Evolutionary conservation across 2,329 filamentous ascomycete species (phyloP).

Genomic region (Monilinia polystroma): DNA sequence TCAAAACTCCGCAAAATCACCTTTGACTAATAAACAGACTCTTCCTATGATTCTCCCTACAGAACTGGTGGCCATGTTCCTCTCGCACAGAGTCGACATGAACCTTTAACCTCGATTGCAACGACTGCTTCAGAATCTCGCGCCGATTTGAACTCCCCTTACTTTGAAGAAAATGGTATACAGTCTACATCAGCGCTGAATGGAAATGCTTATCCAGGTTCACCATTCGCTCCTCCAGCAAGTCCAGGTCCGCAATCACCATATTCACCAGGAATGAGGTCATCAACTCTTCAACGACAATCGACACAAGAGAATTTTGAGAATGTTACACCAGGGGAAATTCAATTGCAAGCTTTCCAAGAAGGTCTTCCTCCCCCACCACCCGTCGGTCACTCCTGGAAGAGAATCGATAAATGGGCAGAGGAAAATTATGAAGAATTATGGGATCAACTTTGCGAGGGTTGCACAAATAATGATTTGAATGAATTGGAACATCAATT

Average conservation of each 20-base stretch:
- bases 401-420: slow-evolving; percentile 87
- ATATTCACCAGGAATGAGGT: slow-evolving; percentile 88
- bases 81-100: slow-evolving; percentile 76
- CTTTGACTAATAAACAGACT: slow-evolving; percentile 59
- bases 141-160: slow-evolving; percentile 75
- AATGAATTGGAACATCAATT: slow-evolving; percentile 96
- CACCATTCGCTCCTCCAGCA: slow-evolving; percentile 42
- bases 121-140: slow-evolving; percentile 85
- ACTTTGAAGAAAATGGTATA: slow-evolving; percentile 68
- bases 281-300: slow-evolving; percentile 65
- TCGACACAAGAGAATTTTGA: slow-evolving; percentile 67
- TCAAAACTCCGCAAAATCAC: background rate
- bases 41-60: slow-evolving; percentile 88
- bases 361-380: slow-evolving; percentile 89
- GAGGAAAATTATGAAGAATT: slow-evolving; percentile 96
- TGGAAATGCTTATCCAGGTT: slow-evolving; percentile 57
- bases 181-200: slow-evolving; percentile 51
- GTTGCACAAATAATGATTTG: slow-evolving; percentile 88
- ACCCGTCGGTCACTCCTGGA: slow-evolving; percentile 86
- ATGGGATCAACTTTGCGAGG: slow-evolving; percentile 88
- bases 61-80: slow-evolving; percentile 88
- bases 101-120: slow-evolving; percentile 81
- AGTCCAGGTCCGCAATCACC: slow-evolving; percentile 61
- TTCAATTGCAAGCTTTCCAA: slow-evolving; percentile 94
- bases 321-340: slow-evolving; percentile 72